Evolutionary conservation across 1,284 basidiomycete species (phyloP).

Genomic region (Trichosporon inkin): DNA sequence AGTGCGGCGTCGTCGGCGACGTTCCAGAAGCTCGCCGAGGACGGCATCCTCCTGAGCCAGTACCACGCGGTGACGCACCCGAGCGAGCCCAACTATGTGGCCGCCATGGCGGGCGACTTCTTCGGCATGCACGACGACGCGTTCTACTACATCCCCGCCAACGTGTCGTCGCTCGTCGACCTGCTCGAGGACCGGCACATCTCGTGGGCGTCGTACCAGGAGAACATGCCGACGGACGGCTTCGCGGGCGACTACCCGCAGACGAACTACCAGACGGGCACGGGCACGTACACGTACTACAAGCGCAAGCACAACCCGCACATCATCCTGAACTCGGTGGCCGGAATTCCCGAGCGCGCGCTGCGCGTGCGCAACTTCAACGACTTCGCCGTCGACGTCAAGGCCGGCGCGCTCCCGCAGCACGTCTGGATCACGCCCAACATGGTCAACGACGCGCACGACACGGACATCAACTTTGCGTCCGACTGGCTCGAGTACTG

Average conservation of each 20-base stretch:
- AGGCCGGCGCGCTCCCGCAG: slow-evolving; percentile 57
- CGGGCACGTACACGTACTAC: slow-evolving; percentile 49
- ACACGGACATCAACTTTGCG: slow-evolving; percentile 58
- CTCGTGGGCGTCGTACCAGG: slow-evolving; percentile 52
- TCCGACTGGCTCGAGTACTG: slow-evolving; percentile 57
- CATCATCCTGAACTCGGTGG: slow-evolving; percentile 57
- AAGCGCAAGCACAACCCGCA: slow-evolving; percentile 62
- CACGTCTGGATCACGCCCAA: slow-evolving; percentile 67
- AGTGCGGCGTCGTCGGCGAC: slow-evolving; percentile 41
- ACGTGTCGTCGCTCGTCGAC: slow-evolving; percentile 61
- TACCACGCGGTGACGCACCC: slow-evolving; percentile 60
- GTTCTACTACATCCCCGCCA: slow-evolving; percentile 38
- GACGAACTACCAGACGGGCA: slow-evolving; percentile 54
- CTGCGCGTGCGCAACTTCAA: slow-evolving; percentile 60
- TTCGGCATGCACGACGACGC: slow-evolving; percentile 57
- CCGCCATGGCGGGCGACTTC: slow-evolving; percentile 56
- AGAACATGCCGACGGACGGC: slow-evolving; percentile 60
- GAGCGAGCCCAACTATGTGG: slow-evolving; percentile 27
- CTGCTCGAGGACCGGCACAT: slow-evolving; percentile 61
- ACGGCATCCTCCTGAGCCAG: slow-evolving; percentile 57
- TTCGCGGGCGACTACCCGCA: slow-evolving; percentile 53
- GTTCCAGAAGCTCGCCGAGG: slow-evolving; percentile 56
- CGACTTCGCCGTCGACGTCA: slow-evolving; percentile 48
- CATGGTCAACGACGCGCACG: slow-evolving; percentile 58
- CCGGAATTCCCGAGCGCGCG: slow-evolving; percentile 52